Conservation (phyloP, 2,329 filamentous ascomycete species). For the Aspergillus sojae region DNA sequence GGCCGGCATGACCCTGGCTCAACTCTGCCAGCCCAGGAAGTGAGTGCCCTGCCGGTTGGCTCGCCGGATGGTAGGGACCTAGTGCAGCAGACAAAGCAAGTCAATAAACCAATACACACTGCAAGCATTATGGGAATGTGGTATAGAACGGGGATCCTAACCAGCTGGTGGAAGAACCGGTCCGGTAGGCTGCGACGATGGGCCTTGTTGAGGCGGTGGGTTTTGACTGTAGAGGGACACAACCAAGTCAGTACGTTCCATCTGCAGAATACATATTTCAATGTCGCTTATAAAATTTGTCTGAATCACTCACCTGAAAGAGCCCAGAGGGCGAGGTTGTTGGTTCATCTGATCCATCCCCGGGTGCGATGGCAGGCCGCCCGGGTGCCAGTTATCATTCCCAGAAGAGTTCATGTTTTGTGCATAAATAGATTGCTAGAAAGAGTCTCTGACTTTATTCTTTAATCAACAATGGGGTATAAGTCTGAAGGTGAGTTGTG, state of each 20-base stretch:
- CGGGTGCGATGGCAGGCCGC: conserved; percentile 45
- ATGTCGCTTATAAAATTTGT: background rate
- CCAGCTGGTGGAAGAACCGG: conserved; percentile 44
- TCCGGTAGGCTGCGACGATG: conserved; percentile 40
- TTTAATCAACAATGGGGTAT: background rate
- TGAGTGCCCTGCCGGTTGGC: conserved; percentile 48
- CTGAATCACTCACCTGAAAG: conserved; percentile 44
- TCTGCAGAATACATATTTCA: background rate
- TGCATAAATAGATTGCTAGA: conserved; percentile 23
- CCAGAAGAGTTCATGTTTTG: conserved; percentile 45
- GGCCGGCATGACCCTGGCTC: conserved; percentile 46
- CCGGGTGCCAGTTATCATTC: conserved; percentile 47
- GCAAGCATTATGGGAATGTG: background rate
- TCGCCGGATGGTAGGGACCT: conserved; percentile 46
- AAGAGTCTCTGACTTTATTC: conserved; percentile 1
- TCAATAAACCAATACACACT: conserved; percentile 18
- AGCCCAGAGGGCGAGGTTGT: conserved; percentile 46
- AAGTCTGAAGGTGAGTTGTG: background rate
- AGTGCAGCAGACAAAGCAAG: conserved; percentile 12
- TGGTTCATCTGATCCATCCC: conserved; percentile 47
- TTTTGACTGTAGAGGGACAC: conserved; percentile 36
- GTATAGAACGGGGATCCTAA: conserved; percentile 28
- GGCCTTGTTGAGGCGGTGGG: conserved; percentile 40
- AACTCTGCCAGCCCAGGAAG: conserved; percentile 50
- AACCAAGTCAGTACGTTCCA: conserved; percentile 9